These are phyloP conservation scores for Aspergillus ochraceoroseus DNA, from an alignment of 2,329 filamentous ascomycete genomes.

Conservation along the genomic window DNA sequence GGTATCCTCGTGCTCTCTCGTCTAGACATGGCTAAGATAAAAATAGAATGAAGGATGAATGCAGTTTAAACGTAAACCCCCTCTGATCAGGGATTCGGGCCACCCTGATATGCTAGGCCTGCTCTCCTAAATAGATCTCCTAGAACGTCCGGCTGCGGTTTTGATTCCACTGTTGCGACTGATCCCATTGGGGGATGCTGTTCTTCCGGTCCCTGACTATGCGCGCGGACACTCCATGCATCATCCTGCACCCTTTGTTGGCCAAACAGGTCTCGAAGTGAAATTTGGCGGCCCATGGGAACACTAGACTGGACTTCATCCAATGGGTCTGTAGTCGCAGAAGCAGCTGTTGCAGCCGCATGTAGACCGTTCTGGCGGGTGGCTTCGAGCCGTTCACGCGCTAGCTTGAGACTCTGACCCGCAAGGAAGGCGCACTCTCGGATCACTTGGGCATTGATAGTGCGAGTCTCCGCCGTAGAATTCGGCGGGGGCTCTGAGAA, in stretches of 20 bases:
- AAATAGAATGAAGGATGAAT: too few species aligned
- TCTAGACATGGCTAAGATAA: too few species aligned
- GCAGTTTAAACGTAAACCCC: not conserved
- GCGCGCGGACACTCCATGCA: constrained; percentile 48
- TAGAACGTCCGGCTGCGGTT: constrained; percentile 34
- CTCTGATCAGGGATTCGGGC: constrained; percentile 9
- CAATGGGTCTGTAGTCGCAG: constrained; percentile 29
- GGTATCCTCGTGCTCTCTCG: too few species aligned
- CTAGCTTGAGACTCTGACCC: constrained; percentile 46
- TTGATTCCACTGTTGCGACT: constrained; percentile 14
- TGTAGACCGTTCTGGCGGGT: constrained; percentile 33
- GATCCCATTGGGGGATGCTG: constrained; percentile 17
- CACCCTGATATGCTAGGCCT: constrained; percentile 33
- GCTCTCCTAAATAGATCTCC: constrained; percentile 44
- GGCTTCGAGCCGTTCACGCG: constrained; percentile 38
- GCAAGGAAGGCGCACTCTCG: constrained; percentile 52
- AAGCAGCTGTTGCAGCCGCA: constrained; percentile 29
- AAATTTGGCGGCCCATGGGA: constrained; percentile 52
- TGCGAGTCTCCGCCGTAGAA: constrained; percentile 51
- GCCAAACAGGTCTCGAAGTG: constrained; percentile 52
- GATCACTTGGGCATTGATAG: constrained; percentile 52
- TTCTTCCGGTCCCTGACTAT: constrained; percentile 31
- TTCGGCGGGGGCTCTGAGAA: constrained; percentile 56
- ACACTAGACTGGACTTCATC: constrained; percentile 40
- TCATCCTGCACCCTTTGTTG: constrained; percentile 52